Evolutionary conservation across 306 rosid species (phyloP).

Genomic region (Ceratonia siliqua): DNA sequence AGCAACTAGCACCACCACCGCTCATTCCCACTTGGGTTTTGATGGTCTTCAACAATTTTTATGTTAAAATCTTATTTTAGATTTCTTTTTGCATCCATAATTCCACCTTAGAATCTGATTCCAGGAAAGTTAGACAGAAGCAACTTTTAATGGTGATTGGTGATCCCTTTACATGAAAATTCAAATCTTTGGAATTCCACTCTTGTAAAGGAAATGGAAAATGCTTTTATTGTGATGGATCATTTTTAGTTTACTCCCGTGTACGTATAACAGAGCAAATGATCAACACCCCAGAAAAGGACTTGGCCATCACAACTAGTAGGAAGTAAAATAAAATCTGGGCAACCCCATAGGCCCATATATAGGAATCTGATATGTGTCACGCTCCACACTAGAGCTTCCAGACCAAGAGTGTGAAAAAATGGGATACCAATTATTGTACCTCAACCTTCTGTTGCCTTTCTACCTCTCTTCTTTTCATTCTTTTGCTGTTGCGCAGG

Average conservation of each 20-base stretch:
- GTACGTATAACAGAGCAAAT: not conserved
- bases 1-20: too few species aligned
- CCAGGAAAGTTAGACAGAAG: too few species aligned
- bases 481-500: constrained; percentile 35
- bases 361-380: not conserved
- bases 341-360: not conserved
- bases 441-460: constrained; percentile 23
- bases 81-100: too few species aligned
- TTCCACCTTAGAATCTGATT: too few species aligned
- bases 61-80: too few species aligned
- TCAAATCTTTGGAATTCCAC: not conserved
- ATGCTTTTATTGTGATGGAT: constrained; percentile 9
- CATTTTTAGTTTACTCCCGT: constrained; percentile 1
- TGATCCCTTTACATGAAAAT: not conserved
- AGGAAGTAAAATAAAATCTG: constrained; percentile 4
- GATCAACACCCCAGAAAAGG: not conserved
- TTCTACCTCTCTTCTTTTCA: constrained; percentile 32
- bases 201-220: not conserved
- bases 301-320: not conserved
- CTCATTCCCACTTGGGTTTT: not conserved
- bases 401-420: not conserved
- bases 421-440: constrained; percentile 21
- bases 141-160: too few species aligned
- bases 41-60: too few species aligned
- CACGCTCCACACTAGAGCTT: not conserved